Base-by-base conservation (phyloP, 1,284 basidiomycete genomes). In the Schizophyllum amplum region DNA sequence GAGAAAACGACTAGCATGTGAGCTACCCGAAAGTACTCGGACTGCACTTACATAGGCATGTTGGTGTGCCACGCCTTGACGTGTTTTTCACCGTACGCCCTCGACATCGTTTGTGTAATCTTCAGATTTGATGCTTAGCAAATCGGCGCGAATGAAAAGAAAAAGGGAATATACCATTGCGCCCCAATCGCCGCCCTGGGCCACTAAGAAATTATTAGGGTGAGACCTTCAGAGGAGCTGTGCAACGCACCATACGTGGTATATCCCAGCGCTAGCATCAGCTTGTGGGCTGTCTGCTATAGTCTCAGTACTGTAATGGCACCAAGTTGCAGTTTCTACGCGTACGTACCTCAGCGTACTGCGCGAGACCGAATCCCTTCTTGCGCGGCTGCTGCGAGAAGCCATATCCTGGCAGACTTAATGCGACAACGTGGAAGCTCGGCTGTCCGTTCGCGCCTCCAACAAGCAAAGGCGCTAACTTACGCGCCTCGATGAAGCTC, bases 361-460 rank as follows among this genome's bases (percentile, higher is more conserved):
- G 73, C n/a, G 61, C 46, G 0, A 67, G 22, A 5, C 51, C 58
- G 55, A 74, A 72, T 0, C 68, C 69, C 47, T 63, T 68, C 61
- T 70, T 69, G 21, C 57, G 67, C 0, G 71, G 69, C 1, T 67
- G 77, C 47, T 80, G 74, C 0, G 81, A 82, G 64, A 81, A 82
- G 0, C 81, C 80, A 63, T 66, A 84, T 0, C 78, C 78, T 4
- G 83, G 82, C n/a, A 83, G 61, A 62, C 79, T 78, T 4, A 76
- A 61, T 0, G 77, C 76, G 0, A 84, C 79, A 21, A 84, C 79
- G 61, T 85, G 81, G 62, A 86, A 85, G 55, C 74, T 78, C 1
- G 82, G 81, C 49, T 77, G 69, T 4, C 77, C 72, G 4, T 71
- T 52, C 0, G 72, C 72, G 0, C 70, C 66, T 1, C 69, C 64